Percentiles rank a stretch among this genome's conserved stretches.
Evolutionary conservation across 495 filamentous ascomycete genomes (phyloP).

Genomic region (Penicillium herquei): DNA sequence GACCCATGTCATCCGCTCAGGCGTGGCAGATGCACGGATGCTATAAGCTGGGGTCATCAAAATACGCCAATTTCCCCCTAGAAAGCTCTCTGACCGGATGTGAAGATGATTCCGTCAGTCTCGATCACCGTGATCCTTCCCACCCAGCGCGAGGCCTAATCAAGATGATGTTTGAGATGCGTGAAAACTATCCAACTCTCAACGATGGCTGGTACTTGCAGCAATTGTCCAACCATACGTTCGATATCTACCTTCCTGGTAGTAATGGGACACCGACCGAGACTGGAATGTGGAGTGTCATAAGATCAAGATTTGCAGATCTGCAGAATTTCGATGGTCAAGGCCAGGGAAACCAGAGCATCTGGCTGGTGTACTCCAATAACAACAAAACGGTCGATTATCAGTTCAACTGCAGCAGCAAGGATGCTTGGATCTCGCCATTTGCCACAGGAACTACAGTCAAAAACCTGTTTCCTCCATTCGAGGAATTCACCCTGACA

Average conservation of each 20-base stretch:
- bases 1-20: constrained; percentile 60
- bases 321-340: constrained; percentile 48
- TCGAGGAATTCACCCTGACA: constrained; percentile 51
- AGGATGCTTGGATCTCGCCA: constrained; percentile 53
- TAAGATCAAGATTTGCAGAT: constrained; percentile 37
- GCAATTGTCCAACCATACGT: constrained; percentile 56
- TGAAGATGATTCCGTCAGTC: constrained; percentile 50
- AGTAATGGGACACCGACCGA: constrained; percentile 54
- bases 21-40: constrained; percentile 72
- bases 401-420: constrained; percentile 56
- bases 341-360: constrained; percentile 40
- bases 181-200: constrained; percentile 57
- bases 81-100: constrained; percentile 52
- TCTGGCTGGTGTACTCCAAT: constrained; percentile 70
- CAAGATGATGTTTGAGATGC: constrained; percentile 64
- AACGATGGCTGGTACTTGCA: constrained; percentile 61
- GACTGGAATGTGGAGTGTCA: constrained; percentile 65
- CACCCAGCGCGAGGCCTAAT: constrained; percentile 65
- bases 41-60: constrained; percentile 52
- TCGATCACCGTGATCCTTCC: constrained; percentile 69
- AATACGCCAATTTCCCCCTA: constrained; percentile 61
- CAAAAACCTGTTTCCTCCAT: constrained; percentile 62
- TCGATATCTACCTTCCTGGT: constrained; percentile 48
- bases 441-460: constrained; percentile 55
- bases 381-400: constrained; percentile 53